Conservation (phyloP, 805 yeast species). For the Wickerhamiella qilinensis region DNA sequence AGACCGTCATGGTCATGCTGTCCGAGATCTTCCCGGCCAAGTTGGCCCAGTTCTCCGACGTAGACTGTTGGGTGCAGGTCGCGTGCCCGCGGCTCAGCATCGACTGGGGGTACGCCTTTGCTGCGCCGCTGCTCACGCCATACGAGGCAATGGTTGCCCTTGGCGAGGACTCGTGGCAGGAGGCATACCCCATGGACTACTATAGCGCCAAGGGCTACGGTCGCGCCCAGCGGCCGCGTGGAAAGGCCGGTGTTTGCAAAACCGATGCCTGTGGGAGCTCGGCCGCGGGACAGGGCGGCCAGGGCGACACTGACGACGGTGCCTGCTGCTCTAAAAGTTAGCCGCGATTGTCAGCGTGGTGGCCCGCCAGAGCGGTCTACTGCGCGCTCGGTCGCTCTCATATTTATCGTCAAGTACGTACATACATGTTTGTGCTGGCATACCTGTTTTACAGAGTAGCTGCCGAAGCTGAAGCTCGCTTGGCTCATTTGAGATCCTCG, state of each 20-base stretch:
- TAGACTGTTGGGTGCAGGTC: conserved; percentile 91
- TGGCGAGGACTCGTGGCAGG: conserved; percentile 36
- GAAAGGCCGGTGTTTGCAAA: too few relatives aligned
- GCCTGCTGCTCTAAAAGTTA: too few relatives aligned
- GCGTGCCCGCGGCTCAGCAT: conserved; percentile 94
- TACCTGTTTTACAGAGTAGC: too few relatives aligned
- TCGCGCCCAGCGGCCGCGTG: conserved; percentile 53
- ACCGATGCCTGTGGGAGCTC: too few relatives aligned
- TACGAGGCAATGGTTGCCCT: conserved; percentile 90
- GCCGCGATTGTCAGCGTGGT: too few relatives aligned
- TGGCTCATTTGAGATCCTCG: conserved; percentile 1
- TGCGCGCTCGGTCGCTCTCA: too few relatives aligned
- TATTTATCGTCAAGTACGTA: too few relatives aligned
- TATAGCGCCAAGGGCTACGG: conserved; percentile 85
- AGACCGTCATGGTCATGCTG: conserved; percentile 64
- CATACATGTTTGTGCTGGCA: too few relatives aligned
- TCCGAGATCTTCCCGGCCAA: conserved; percentile 92
- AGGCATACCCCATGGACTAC: conserved; percentile 89
- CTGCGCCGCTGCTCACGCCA: conserved; percentile 81
- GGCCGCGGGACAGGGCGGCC: too few relatives aligned
- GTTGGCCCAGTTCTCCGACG: conserved; percentile 76
- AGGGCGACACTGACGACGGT: too few relatives aligned
- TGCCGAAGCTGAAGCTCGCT: too few relatives aligned
- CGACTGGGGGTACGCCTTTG: conserved; percentile 98
- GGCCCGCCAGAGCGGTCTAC: too few relatives aligned